Conservation (phyloP, 2,329 filamentous ascomycete genomes). For the Colletotrichum acutatum region DNA sequence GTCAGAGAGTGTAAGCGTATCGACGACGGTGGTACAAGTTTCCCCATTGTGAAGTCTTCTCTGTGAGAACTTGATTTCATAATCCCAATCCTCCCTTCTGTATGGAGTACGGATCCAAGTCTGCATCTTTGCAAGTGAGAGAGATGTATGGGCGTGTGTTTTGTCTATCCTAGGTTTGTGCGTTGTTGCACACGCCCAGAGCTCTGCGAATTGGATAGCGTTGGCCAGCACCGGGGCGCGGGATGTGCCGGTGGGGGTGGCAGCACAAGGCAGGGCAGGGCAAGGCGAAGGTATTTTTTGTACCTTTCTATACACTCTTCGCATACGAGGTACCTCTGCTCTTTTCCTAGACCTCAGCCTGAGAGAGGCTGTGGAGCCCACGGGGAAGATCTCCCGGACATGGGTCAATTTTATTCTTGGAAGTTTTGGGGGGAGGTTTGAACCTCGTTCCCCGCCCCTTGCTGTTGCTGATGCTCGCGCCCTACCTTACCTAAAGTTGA, state of each 20-base stretch:
- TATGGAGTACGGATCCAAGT: not conserved
- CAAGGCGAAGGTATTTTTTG: not conserved
- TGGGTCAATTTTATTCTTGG: not conserved
- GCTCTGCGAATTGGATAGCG: constrained; percentile 16
- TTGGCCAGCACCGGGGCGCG: not conserved
- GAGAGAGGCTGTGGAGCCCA: constrained; percentile 12
- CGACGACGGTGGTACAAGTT: not conserved
- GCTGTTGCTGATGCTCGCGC: no score
- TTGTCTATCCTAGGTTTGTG: not conserved
- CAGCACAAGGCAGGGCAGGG: not conserved
- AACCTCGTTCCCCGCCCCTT: no score
- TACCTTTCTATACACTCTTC: not conserved
- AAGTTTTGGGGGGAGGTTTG: no score
- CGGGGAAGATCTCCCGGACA: constrained; percentile 32
- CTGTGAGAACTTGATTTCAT: not conserved
- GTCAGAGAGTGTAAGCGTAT: not conserved
- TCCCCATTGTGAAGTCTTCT: not conserved
- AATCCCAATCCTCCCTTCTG: not conserved
- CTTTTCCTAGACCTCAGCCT: not conserved
- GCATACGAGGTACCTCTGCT: not conserved
- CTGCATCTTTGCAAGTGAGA: not conserved
- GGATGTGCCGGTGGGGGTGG: constrained; percentile 10
- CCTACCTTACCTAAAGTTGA: not conserved
- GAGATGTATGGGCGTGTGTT: not conserved
- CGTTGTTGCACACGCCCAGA: constrained; percentile 11